phyloP scores from a whole-genome alignment of 192 early-diverging fungal genomes.

The Umbelopsis sp. region DNA sequence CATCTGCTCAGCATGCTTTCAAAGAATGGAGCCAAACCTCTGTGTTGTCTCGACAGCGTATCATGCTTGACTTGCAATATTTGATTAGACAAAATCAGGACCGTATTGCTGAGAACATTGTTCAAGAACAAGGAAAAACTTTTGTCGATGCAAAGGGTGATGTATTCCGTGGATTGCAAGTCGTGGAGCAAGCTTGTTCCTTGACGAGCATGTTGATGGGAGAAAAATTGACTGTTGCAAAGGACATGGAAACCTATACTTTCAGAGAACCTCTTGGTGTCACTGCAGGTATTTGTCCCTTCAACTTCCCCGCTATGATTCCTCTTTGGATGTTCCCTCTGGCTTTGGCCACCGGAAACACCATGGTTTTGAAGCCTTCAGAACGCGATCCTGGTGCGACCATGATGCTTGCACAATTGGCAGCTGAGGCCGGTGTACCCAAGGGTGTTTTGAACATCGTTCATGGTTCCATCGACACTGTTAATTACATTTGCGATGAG shows the following conservation, averaged over 20 bases:
- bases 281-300: constrained; percentile 91
- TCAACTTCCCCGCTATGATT: constrained; percentile 98
- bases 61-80: constrained; percentile 91
- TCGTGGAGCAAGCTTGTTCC: constrained; percentile 83
- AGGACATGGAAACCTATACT: constrained; percentile 96
- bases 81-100: constrained; percentile 84
- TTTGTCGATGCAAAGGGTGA: constrained; percentile 90
- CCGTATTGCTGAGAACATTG: constrained; percentile 78
- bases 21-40: constrained; percentile 84
- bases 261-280: constrained; percentile 93
- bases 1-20: constrained; percentile 77
- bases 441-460: constrained; percentile 91
- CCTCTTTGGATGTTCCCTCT: constrained; percentile 97
- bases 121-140: constrained; percentile 92
- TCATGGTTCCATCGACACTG: constrained; percentile 84
- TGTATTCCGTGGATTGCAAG: constrained; percentile 89
- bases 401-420: constrained; percentile 88
- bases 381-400: constrained; percentile 93
- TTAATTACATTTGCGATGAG: constrained; percentile 90
- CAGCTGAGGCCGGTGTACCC: constrained; percentile 87
- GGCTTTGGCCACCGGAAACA: constrained; percentile 92
- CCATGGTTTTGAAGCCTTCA: constrained; percentile 89
- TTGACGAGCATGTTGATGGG: constrained; percentile 86
- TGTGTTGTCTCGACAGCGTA: constrained; percentile 81
- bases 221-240: constrained; percentile 77